These are phyloP conservation scores for Penicillium corylophilum DNA, from an alignment of 2,329 filamentous ascomycete species.

Conservation along the genomic window DNA sequence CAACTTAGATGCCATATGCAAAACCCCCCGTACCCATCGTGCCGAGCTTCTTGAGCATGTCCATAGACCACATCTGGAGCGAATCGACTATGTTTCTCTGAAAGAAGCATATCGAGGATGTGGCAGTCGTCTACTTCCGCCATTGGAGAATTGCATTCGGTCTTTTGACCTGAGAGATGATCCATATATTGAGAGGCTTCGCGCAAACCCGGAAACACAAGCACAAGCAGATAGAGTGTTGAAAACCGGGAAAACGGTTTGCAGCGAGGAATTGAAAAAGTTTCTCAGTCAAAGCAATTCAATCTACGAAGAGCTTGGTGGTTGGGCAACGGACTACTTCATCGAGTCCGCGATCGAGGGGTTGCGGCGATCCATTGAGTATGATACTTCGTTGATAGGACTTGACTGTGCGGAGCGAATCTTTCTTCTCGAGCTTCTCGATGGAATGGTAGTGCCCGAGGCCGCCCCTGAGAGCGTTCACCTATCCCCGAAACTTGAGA, in stretches of 20 bases:
- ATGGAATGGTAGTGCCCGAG: conserved; percentile 22
- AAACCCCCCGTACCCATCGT: conserved; percentile 66
- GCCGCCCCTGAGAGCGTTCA: conserved; percentile 6
- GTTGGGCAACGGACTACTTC: conserved; percentile 69
- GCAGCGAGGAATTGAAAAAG: conserved; percentile 56
- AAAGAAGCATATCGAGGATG: neutral
- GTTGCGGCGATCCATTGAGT: conserved; percentile 22
- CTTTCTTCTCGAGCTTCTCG: conserved; percentile 53
- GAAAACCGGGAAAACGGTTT: conserved; percentile 35
- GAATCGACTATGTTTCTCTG: conserved; percentile 20
- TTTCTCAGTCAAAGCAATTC: conserved; percentile 53
- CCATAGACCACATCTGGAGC: conserved; percentile 57
- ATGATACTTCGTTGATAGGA: conserved; percentile 37
- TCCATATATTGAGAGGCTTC: conserved; percentile 57
- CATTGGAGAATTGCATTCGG: conserved; percentile 44
- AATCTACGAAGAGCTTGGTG: conserved; percentile 60
- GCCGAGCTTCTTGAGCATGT: conserved; percentile 68
- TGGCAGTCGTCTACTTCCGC: conserved; percentile 38
- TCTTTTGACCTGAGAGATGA: conserved; percentile 60
- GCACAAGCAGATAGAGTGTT: conserved; percentile 29
- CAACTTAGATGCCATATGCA: conserved; percentile 68
- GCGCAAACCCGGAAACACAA: conserved; percentile 37
- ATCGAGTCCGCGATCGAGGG: conserved; percentile 52
- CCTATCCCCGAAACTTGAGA: conserved; percentile 59
- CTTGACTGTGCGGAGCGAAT: conserved; percentile 53